These are phyloP conservation scores for Acidomyces sp. DNA, from an alignment of 495 filamentous ascomycete genomes.

Conservation along the genomic window DNA sequence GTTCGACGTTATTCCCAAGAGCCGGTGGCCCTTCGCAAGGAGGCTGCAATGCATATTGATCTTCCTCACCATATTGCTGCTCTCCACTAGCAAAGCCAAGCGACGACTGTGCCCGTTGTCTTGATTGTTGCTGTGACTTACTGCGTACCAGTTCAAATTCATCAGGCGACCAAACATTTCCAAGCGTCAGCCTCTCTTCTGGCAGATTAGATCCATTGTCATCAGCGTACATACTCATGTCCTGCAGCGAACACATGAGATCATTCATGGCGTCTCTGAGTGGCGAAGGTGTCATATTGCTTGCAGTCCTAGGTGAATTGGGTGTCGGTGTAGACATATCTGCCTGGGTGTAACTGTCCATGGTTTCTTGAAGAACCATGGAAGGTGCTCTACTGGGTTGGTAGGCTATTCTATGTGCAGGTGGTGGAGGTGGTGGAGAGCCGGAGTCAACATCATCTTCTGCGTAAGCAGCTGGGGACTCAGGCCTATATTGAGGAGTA, in stretches of 20 bases:
- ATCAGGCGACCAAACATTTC: conserved; percentile 85
- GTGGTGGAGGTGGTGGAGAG: conserved; percentile 32
- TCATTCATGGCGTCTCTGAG: conserved; percentile 92
- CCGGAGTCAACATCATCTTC: conserved; percentile 20
- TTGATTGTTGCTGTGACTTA: conserved; percentile 9
- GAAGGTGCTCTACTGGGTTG: conserved; percentile 26
- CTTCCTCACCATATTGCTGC: neutral
- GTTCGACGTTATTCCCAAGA: conserved; percentile 69
- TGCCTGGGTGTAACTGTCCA: conserved; percentile 3
- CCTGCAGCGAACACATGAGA: conserved; percentile 90
- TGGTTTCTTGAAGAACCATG: conserved; percentile 20
- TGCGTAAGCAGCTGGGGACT: conserved; percentile 26
- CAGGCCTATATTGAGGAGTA: conserved; percentile 19
- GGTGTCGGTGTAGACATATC: conserved; percentile 49
- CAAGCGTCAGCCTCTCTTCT: conserved; percentile 32
- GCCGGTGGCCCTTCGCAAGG: conserved; percentile 50
- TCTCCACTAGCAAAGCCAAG: conserved; percentile 11
- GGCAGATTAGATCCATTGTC: conserved; percentile 24
- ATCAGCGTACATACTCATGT: conserved; percentile 55
- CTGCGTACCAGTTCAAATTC: conserved; percentile 53
- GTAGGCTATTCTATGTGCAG: conserved; percentile 31
- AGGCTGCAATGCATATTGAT: conserved; percentile 3
- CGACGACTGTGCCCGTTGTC: conserved; percentile 16
- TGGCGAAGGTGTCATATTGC: conserved; percentile 76
- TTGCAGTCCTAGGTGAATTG: conserved; percentile 44